phyloP scores from a whole-genome alignment of 225 moss, liverwort and hornwort genomes.

The Marchantia paleacea region DNA sequence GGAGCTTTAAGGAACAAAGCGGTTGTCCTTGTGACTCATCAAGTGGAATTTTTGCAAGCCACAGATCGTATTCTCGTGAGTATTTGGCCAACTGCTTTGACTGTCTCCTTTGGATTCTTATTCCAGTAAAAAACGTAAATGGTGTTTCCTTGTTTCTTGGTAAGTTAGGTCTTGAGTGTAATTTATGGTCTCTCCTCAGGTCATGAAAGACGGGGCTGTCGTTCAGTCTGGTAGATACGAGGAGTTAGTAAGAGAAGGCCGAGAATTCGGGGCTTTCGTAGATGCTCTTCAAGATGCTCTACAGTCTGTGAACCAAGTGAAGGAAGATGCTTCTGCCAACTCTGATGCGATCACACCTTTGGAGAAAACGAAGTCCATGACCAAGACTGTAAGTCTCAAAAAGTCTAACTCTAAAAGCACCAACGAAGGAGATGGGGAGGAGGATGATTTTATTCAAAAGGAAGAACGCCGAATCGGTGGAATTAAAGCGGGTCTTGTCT shows the following conservation, averaged over 20 bases:
- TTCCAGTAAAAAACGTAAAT: too few relatives aligned
- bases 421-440: neutral
- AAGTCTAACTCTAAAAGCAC: neutral
- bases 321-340: neutral
- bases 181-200: too few relatives aligned
- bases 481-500: conserved; percentile 15
- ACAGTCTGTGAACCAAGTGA: conserved; percentile 27
- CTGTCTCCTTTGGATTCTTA: neutral
- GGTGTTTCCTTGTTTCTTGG: too few relatives aligned
- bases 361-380: neutral
- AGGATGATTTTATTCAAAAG: conserved; percentile 30
- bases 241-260: conserved; percentile 33
- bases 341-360: neutral
- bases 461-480: conserved; percentile 39
- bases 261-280: conserved; percentile 38
- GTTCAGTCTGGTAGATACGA: conserved; percentile 37
- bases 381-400: neutral
- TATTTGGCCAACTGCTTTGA: neutral
- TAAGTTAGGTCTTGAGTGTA: too few relatives aligned
- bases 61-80: conserved; percentile 44
- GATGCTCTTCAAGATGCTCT: conserved; percentile 34
- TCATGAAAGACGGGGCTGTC: conserved; percentile 39
- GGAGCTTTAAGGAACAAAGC: conserved; percentile 45
- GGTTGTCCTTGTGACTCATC: conserved; percentile 50
- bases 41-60: conserved; percentile 48